Conservation (phyloP, 1,284 basidiomycete genomes). For the Laetiporus sulphureus region DNA sequence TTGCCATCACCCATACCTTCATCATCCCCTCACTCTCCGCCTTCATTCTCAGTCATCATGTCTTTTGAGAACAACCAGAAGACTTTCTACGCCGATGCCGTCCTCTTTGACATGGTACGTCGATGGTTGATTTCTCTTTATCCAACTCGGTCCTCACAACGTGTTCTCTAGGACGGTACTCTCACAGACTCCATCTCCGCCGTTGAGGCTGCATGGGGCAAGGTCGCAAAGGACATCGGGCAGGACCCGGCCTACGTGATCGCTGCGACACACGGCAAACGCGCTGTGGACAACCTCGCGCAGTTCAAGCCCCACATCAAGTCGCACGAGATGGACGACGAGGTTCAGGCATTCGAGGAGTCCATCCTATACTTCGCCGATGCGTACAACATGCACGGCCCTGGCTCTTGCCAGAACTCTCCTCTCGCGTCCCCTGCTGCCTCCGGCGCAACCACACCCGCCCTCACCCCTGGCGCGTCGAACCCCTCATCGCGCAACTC, state of each 20-base stretch:
- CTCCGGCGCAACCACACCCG: conserved; percentile 13
- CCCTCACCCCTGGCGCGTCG: conserved; percentile 33
- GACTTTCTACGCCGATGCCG: conserved; percentile 55
- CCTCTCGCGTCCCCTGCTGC: conserved; percentile 17
- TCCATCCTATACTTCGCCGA: conserved; percentile 71
- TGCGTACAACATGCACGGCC: conserved; percentile 44
- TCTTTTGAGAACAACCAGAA: conserved; percentile 20
- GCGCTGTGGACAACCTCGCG: conserved; percentile 45
- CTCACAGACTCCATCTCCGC: conserved; percentile 72
- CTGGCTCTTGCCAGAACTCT: conserved; percentile 28
- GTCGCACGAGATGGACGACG: conserved; percentile 58
- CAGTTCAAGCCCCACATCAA: conserved; percentile 36
- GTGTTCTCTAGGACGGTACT: conserved; percentile 50
- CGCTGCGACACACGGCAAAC: conserved; percentile 72
- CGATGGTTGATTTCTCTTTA: not conserved
- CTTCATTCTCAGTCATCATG: conserved; percentile 13
- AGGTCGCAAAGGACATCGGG: conserved; percentile 64
- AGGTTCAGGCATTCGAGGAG: conserved; percentile 64
- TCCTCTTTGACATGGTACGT: conserved; percentile 70
- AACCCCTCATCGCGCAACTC: conserved; percentile 34
- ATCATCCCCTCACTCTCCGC: not conserved
- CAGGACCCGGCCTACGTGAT: conserved; percentile 61
- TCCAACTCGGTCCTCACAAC: not conserved
- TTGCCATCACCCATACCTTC: not conserved
- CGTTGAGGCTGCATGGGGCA: conserved; percentile 75